Base-by-base conservation (phyloP, 208 protist genomes). In the Crithidia brevicula region DNA sequence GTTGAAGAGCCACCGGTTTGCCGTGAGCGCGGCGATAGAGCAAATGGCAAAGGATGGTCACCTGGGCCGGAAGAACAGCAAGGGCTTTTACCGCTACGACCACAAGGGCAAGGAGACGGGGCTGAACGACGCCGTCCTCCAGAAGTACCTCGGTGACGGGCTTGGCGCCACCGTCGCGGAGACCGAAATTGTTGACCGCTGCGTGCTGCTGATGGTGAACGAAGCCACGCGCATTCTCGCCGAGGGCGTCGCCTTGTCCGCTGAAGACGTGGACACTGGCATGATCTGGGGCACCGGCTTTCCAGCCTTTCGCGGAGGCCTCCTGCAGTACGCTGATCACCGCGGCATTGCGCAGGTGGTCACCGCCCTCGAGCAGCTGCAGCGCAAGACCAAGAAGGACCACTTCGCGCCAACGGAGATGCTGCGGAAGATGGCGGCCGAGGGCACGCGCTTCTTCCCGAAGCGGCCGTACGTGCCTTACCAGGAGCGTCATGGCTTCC, bases 251-350 rank as follows among this genome's bases (percentile, higher is more conserved):
- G 88, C 81, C 15, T 54, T 67, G 36, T 79, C 74, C 4, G 76
- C 91, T 4, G 82, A 91, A 66, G 89, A 93, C 58, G 84, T 93
- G 27, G 91, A 96, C 69, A 85, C 91, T 28, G 91, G 87, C 15
- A 92, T 94, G 88, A 82, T 96, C 54, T 96, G 85, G 69, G 91
- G 91, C 50, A 88, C 85, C 25, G 91, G 91, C 42, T 96, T 96
- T 71, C 76, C 91, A 7, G 77, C 91, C 30, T 94, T 90, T 74
- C 79, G 88, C 16, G 91, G 91, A n/a, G 91, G 91, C 9, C 74
- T 94, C 6, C 57, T 92, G 33, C 77, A 85, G 74, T 86, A 94
- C 79, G 87, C 87, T 42, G 91, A 95, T 43, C 80, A 91, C 67
- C 79, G 79, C 20, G 88, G 89, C 23, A 62, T 82, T 34, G 42